Base-by-base conservation (phyloP, 2,329 filamentous ascomycete genomes). In the Fusarium devonianum region DNA sequence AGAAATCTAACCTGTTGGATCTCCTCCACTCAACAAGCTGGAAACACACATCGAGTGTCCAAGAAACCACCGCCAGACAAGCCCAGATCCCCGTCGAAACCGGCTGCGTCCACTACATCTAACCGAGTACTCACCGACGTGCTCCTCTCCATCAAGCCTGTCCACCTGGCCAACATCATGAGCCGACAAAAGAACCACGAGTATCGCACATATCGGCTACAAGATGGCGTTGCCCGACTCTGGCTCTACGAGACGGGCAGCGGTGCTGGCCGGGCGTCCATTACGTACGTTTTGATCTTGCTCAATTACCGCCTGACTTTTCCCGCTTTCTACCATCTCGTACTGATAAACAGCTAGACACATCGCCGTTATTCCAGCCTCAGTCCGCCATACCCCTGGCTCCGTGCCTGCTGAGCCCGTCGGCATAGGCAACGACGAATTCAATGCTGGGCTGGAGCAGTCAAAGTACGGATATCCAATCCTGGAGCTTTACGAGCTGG, bases 371-470 rank as follows among this genome's bases (percentile, higher is more conserved):
- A 63, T 63, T 4, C 52, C 57, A 7, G 18, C 43, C 1, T 10
- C 13, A 1, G 25, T 37, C 0, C 54, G 52, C 7, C 57, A 34
- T 11, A 39, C 47, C 2, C 60, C 60, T 14, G 61, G 60, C 3
- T 48, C 39, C 4, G 60, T 63, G 9, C 60, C 57, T 8, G 32
- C 16, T 3, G 53, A 53, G n/a, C 66, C 65, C 2, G 34, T 50
- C 14, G 67, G 67, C 10, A 58, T 67, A 8, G 65, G 65, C 23
- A 69, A 69, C 25, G 36, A 51, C 11, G 62, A 69, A 18, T 69
- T 68, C 48, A 69, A 69, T 25, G 58, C 61, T 9, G 63, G 67
- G 1, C 38, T 43, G 3, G 67, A 68, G 17, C 25, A 55, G 29
- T 65, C 63, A 7, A 64, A 60, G 14, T 67, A 58, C 34, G 67